phyloP scores from a whole-genome alignment of 345 rosid species.

The Adansonia digitata region DNA sequence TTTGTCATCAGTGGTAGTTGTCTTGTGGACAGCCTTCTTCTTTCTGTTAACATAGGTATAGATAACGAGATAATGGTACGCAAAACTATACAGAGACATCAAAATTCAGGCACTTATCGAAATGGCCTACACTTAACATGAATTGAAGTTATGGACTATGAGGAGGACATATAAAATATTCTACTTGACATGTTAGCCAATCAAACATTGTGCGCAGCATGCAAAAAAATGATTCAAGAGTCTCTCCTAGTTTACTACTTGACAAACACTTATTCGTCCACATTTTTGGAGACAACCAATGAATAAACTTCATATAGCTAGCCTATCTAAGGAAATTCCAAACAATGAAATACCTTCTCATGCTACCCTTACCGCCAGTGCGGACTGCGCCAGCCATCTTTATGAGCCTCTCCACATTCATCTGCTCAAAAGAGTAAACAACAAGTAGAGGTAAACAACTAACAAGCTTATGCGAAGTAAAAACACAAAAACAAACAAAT shows the following conservation, averaged over 20 bases:
- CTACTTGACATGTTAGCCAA: not conserved
- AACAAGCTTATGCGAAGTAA: too few species aligned
- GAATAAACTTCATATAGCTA: not conserved
- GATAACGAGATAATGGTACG: not conserved
- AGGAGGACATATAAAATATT: not conserved
- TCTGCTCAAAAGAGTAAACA: slow-evolving; percentile 31
- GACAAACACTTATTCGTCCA: not conserved
- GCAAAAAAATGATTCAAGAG: not conserved
- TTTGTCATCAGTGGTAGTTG: slow-evolving; percentile 92
- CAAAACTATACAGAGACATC: too few species aligned
- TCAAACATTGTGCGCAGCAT: not conserved
- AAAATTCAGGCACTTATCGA: too few species aligned
- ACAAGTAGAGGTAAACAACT: not conserved
- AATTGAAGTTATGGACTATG: too few species aligned
- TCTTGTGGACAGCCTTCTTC: slow-evolving; percentile 99
- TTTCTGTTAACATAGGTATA: slow-evolving; percentile 38
- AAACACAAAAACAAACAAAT: not conserved
- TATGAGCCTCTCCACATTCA: slow-evolving; percentile 84
- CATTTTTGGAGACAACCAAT: not conserved
- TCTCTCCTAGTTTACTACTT: not conserved
- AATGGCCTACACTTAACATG: not conserved
- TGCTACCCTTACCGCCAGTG: slow-evolving; percentile 95
- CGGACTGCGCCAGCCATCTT: slow-evolving; percentile 97
- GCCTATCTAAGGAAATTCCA: not conserved
- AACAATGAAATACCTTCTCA: slow-evolving; percentile 58